phyloP scores from a whole-genome alignment of 192 early-diverging fungal genomes.

The Rhizophagus prolifer region DNA sequence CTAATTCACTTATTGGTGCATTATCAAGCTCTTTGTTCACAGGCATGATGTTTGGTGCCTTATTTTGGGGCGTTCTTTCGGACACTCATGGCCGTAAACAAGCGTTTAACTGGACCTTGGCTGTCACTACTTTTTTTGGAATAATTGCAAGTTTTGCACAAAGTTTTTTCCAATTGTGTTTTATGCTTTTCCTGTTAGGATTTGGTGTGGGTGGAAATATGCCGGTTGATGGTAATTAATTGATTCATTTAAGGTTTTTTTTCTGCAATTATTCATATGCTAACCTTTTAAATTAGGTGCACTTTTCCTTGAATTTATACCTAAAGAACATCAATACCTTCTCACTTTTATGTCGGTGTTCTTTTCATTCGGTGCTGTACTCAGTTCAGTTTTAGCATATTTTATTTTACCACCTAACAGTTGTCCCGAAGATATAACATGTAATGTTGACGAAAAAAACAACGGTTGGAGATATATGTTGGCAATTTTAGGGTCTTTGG shows the following conservation, averaged over 20 bases:
- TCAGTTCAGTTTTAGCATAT: constrained; percentile 66
- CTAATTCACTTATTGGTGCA: constrained; percentile 64
- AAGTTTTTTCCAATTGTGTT: constrained; percentile 61
- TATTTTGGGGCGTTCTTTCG: constrained; percentile 76
- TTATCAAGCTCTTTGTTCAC: constrained; percentile 69
- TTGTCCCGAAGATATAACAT: constrained; percentile 53
- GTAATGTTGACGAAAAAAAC: constrained; percentile 61
- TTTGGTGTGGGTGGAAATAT: constrained; percentile 74
- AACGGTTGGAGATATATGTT: constrained; percentile 81
- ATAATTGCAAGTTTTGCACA: constrained; percentile 65
- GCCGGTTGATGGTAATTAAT: constrained; percentile 53
- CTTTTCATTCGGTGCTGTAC: constrained; percentile 78
- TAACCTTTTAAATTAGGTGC: constrained; percentile 49
- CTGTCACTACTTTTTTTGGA: constrained; percentile 70
- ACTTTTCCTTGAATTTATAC: constrained; percentile 84
- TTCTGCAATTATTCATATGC: background rate
- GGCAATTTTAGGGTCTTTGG: constrained; percentile 53
- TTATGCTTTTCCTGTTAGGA: constrained; percentile 66
- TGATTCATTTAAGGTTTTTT: background rate
- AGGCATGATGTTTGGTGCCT: constrained; percentile 81
- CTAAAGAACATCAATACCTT: constrained; percentile 72
- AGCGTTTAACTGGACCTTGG: constrained; percentile 76
- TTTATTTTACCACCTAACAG: constrained; percentile 65
- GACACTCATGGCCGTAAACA: constrained; percentile 73
- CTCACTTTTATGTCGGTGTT: constrained; percentile 84